Evolutionary conservation across 2,329 filamentous ascomycete species (phyloP).

Genomic region (Neonectria hederae): DNA sequence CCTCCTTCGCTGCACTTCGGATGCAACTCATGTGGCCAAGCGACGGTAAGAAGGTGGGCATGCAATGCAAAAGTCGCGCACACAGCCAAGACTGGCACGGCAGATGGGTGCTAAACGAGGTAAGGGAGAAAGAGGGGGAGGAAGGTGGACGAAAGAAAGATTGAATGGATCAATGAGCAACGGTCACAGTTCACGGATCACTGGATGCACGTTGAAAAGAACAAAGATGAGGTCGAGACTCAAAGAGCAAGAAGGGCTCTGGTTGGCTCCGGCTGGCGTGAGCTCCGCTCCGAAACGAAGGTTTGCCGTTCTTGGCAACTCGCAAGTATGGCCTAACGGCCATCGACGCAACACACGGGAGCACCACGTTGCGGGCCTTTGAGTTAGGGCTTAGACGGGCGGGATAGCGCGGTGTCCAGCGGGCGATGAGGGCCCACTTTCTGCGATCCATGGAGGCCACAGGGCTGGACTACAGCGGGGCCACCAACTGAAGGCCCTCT

Average conservation of each 20-base stretch:
- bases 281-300: slow-evolving; percentile 1
- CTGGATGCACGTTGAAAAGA: background rate
- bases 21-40: slow-evolving; percentile 26
- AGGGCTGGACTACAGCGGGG: slow-evolving; percentile 16
- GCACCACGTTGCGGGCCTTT: slow-evolving; percentile 21
- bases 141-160: background rate
- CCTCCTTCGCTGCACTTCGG: slow-evolving; percentile 32
- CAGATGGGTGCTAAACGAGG: slow-evolving; percentile 16
- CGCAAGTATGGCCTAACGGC: slow-evolving; percentile 7
- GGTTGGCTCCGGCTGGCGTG: background rate
- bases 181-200: background rate
- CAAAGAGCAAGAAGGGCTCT: background rate
- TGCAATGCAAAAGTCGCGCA: slow-evolving; percentile 39
- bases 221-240: background rate
- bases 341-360: slow-evolving; percentile 2
- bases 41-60: background rate
- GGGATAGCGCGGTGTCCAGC: background rate
- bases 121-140: slow-evolving; percentile 12
- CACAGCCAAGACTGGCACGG: slow-evolving; percentile 19
- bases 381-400: slow-evolving; percentile 16
- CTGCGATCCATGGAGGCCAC: slow-evolving; percentile 7
- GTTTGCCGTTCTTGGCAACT: slow-evolving; percentile 5
- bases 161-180: slow-evolving; percentile 3
- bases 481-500: slow-evolving; percentile 13
- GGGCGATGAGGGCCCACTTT: background rate